Conservation (phyloP, 352 stramenopile genomes). For the Globisporangium paroecandrum region DNA sequence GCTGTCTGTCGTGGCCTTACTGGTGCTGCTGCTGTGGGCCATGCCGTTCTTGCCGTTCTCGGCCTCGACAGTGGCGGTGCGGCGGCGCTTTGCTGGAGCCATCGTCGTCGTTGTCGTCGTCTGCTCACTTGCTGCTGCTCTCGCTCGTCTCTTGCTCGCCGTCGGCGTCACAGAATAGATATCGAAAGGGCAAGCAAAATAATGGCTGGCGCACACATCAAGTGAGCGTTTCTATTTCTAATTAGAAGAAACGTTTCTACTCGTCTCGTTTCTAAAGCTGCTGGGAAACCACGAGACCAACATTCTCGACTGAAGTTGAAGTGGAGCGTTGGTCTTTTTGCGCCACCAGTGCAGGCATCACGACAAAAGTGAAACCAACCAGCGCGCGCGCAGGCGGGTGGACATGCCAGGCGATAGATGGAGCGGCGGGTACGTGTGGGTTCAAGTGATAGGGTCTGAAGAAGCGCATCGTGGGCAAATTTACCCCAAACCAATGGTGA, state of each 20-base stretch:
- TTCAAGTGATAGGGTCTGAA: no score
- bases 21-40: not conserved
- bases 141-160: not conserved
- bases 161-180: conserved; percentile 8
- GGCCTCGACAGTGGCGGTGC: conserved; percentile 9
- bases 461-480: no score
- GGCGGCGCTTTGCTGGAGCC: conserved; percentile 39
- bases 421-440: no score
- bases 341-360: not conserved
- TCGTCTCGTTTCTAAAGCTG: not conserved
- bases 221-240: conserved; percentile 12
- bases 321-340: not conserved
- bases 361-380: no score
- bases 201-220: conserved; percentile 14
- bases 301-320: not conserved
- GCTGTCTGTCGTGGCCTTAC: not conserved
- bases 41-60: conserved; percentile 19
- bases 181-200: conserved; percentile 1
- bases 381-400: no score
- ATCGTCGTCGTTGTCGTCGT: conserved; percentile 16
- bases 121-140: not conserved
- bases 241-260: not conserved
- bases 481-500: no score
- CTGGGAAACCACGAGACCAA: not conserved
- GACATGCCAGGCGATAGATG: no score